Evolutionary conservation across 2,329 filamentous ascomycete genomes (phyloP).

Genomic region (Pseudohalonectria lignicola): DNA sequence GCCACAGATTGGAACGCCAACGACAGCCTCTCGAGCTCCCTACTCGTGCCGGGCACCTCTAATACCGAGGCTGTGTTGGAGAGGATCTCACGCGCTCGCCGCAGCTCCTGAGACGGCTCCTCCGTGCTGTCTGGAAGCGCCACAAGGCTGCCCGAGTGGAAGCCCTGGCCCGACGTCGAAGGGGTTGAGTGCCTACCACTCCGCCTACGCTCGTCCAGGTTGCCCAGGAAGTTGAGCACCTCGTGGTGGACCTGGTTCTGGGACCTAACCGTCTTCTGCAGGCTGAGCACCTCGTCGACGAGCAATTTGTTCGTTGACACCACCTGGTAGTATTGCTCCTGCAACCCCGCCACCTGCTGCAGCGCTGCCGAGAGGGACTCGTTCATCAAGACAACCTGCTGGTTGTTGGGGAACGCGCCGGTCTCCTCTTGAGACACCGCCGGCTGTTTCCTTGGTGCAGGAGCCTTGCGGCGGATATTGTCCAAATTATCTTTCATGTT

Average conservation of each 20-base stretch:
- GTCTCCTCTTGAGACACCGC: slow-evolving; percentile 45
- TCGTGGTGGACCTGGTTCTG: slow-evolving; percentile 48
- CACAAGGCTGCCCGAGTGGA: slow-evolving; percentile 27
- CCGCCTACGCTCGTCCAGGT: slow-evolving; percentile 31
- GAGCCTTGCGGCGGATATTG: slow-evolving; percentile 91
- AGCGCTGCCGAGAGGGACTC: slow-evolving; percentile 83
- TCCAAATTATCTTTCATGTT: slow-evolving; percentile 95
- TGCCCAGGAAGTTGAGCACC: slow-evolving; percentile 44
- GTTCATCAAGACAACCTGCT: slow-evolving; percentile 83
- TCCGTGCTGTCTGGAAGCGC: slow-evolving; percentile 34
- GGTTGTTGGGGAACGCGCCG: slow-evolving; percentile 58
- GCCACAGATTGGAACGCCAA: slow-evolving; percentile 31
- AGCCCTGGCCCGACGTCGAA: slow-evolving; percentile 23
- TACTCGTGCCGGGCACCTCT: slow-evolving; percentile 39
- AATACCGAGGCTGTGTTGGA: slow-evolving; percentile 28
- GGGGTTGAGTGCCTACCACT: slow-evolving; percentile 26
- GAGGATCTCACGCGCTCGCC: slow-evolving; percentile 44
- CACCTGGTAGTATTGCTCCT: slow-evolving; percentile 76
- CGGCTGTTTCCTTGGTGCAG: slow-evolving; percentile 70
- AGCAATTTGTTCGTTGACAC: slow-evolving; percentile 50
- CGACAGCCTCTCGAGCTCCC: slow-evolving; percentile 44
- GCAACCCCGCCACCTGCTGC: slow-evolving; percentile 80
- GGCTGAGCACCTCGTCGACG: slow-evolving; percentile 47
- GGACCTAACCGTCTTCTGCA: slow-evolving; percentile 49
- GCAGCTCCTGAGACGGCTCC: slow-evolving; percentile 37